Evolutionary conservation across 129 eudicot genomes (phyloP).

Genomic region (Smallanthus sonchifolius): DNA sequence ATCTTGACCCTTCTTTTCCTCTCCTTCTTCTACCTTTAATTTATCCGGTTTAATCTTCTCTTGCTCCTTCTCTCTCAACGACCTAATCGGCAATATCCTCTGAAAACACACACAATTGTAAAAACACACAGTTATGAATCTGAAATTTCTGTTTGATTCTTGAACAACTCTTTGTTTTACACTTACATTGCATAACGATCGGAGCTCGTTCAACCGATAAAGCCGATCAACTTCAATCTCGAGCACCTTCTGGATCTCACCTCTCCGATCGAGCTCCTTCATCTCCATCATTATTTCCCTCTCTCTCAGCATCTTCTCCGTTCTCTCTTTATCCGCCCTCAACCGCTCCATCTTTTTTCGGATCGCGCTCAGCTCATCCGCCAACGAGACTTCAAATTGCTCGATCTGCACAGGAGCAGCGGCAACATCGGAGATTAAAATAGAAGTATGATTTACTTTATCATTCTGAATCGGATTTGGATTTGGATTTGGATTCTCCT

Average conservation of each 20-base stretch:
- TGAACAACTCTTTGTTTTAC: not conserved
- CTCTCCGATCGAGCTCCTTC: constrained; percentile 51
- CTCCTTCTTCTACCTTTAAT: constrained; percentile 10
- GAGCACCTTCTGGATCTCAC: constrained; percentile 66
- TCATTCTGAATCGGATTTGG: not conserved
- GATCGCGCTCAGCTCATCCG: constrained; percentile 72
- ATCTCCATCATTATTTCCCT: constrained; percentile 54
- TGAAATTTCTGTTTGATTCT: not conserved
- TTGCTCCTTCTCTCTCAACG: constrained; percentile 63
- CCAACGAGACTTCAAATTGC: constrained; percentile 61
- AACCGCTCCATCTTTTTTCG: constrained; percentile 59
- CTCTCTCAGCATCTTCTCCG: constrained; percentile 57
- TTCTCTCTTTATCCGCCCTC: constrained; percentile 58
- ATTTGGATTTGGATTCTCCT: constrained; percentile 43
- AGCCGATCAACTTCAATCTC: constrained; percentile 86
- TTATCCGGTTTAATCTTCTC: constrained; percentile 48
- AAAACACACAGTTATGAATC: not conserved
- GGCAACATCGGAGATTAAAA: not conserved
- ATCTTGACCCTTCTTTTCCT: constrained; percentile 5
- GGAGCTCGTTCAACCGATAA: constrained; percentile 68
- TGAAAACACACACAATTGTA: not conserved
- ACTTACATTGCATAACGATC: constrained; percentile 52
- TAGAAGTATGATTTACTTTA: not conserved
- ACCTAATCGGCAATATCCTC: constrained; percentile 58
- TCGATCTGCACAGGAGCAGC: constrained; percentile 34